Conservation (phyloP, 495 filamentous ascomycete species). For the Letharia columbiana region DNA sequence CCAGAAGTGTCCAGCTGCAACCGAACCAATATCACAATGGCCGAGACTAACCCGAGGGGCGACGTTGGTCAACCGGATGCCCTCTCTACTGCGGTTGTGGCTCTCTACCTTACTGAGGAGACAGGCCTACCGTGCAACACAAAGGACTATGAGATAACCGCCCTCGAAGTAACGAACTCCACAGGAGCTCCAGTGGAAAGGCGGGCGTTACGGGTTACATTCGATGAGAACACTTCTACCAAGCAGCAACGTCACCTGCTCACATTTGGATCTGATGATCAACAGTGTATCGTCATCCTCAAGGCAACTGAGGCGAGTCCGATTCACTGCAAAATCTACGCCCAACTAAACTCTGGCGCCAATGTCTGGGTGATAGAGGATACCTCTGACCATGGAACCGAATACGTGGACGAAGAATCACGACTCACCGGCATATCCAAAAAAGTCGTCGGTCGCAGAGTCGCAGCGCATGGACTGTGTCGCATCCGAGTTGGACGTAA, state of each 20-base stretch:
- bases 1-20: background rate
- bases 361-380: background rate
- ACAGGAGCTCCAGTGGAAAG: background rate
- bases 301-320: background rate
- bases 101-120: background rate
- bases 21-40: background rate
- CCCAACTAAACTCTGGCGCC: background rate
- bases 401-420: background rate
- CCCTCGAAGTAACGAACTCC: background rate
- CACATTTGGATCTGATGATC: background rate
- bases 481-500: background rate
- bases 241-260: background rate
- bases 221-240: background rate
- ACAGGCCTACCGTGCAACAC: background rate
- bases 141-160: background rate
- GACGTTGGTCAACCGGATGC: background rate
- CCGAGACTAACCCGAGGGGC: background rate
- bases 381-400: background rate
- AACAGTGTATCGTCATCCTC: background rate
- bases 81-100: background rate
- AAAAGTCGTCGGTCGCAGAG: background rate
- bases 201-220: background rate
- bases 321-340: slow-evolving; percentile 1
- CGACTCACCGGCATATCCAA: background rate
- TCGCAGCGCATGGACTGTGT: background rate